Evolutionary conservation across 2,329 filamentous ascomycete genomes (phyloP).

Genomic region (Microcyclosporella mali): DNA sequence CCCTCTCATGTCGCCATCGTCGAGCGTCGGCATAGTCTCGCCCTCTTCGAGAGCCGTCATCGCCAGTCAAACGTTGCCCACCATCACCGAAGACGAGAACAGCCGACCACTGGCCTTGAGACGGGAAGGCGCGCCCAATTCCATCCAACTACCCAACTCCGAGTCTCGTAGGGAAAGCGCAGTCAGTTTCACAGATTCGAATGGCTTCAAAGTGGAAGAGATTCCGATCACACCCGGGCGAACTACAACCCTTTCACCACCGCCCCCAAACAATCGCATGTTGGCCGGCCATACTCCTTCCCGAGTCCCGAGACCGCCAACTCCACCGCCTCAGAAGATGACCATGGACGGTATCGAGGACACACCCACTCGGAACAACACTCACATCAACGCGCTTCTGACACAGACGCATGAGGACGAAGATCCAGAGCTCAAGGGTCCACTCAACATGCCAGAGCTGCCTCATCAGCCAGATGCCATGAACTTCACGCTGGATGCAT

Average conservation of each 20-base stretch:
- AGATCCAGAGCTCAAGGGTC: conserved; percentile 29
- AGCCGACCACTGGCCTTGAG: conserved; percentile 19
- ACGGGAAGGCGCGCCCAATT: conserved; percentile 23
- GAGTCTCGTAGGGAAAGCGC: conserved; percentile 15
- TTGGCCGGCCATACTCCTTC: conserved; percentile 33
- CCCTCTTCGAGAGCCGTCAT: conserved; percentile 17
- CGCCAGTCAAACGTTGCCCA: conserved; percentile 23
- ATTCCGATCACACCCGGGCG: conserved; percentile 24
- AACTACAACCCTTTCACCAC: conserved; percentile 25
- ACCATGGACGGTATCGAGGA: conserved; percentile 28
- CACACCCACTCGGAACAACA: conserved; percentile 33
- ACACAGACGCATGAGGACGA: conserved; percentile 25
- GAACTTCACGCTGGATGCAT: conserved; percentile 33
- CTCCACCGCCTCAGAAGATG: conserved; percentile 24
- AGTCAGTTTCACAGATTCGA: conserved; percentile 22
- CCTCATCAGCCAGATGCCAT: conserved; percentile 28
- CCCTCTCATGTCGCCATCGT: conserved; percentile 27
- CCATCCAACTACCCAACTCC: conserved; percentile 20
- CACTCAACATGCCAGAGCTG: conserved; percentile 32
- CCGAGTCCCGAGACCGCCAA: conserved; percentile 24
- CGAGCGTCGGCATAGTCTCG: conserved; percentile 15
- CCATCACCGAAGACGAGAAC: conserved; percentile 32
- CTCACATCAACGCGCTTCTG: conserved; percentile 29
- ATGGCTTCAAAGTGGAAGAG: conserved; percentile 26
- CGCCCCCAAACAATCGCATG: conserved; percentile 26